Conservation (phyloP, 148 eudicot genomes). For the Dysphania ambrosioides region DNA sequence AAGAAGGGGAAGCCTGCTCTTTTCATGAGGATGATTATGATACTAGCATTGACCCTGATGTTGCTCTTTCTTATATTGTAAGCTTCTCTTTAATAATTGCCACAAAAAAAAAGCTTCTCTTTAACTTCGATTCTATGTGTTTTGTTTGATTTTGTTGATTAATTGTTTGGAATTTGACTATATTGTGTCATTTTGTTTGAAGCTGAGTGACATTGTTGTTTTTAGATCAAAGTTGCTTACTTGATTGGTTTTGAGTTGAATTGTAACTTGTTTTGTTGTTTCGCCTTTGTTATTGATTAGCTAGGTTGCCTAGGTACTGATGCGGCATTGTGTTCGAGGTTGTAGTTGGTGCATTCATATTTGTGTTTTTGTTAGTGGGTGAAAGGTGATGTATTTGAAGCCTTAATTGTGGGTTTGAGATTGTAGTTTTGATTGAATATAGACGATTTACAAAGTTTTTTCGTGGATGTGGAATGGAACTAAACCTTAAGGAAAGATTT, state of each 20-base stretch:
- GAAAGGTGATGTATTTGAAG: conserved; percentile 2
- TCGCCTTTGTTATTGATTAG: background rate
- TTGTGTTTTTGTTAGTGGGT: background rate
- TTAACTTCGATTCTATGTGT: background rate
- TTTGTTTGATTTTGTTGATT: background rate
- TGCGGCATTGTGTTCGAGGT: background rate
- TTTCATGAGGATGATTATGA: conserved; percentile 38
- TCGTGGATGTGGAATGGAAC: background rate
- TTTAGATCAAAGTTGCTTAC: conserved; percentile 22
- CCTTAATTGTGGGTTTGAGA: background rate
- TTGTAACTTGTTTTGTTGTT: conserved; percentile 12
- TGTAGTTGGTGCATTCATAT: background rate
- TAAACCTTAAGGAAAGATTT: background rate
- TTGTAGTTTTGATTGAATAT: background rate
- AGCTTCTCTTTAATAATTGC: conserved; percentile 29
- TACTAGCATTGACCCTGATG: conserved; percentile 80
- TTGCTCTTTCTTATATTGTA: conserved; percentile 84
- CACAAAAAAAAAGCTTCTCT: no score
- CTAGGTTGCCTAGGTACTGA: background rate
- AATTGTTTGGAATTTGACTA: background rate
- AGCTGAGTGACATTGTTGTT: conserved; percentile 3
- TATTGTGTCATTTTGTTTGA: background rate
- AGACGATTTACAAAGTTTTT: background rate
- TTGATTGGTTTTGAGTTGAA: background rate
- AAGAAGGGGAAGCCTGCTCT: conserved; percentile 84